Base-by-base conservation (phyloP, 108 stramenopile species). In the Conticribra weissflogii region DNA sequence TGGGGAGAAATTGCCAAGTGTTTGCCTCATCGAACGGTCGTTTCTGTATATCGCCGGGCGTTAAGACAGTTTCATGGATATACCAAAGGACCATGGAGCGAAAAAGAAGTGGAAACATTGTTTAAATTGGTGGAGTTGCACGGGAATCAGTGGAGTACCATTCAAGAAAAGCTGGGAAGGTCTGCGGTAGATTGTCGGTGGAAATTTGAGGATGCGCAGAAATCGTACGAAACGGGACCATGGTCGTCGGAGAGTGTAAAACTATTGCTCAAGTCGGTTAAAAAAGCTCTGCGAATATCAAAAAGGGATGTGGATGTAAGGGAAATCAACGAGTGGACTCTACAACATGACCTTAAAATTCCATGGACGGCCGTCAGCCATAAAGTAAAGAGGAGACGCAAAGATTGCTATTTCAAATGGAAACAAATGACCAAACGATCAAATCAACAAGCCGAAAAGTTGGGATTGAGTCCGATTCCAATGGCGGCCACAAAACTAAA, bases 1-100 rank as follows among this genome's bases (percentile, higher is more conserved):
- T 94, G 93, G 93, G 78, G 83, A 74, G 84, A 91, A 72, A 94
- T 94, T 54, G 85, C 90, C 44, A 86, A 85, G 56, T 66, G 67
- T 19, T 72, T 94, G 9, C 93, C 93, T 17, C 81, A 91, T 71
- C 85, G 93, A 17, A 81, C 86, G 28, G 90, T 91, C 19, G 84
- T 89, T 49, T 84, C 84, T 5, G 90, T 94, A 0, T 94, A 94
- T 58, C 83, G 90, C 14, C 83, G 89, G 63, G 90, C 88, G 32
- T 50, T 94, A 18, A 86, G 93, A 24, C 84, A 86, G 60, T 47
- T 88, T 14, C 85, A 89, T 62, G 90, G 87, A 23, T 81, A 88
- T 74, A 85, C 89, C 48, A 71, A 85, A 25, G 93, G 93, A 9
- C 34, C 62, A 3, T 94, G 93, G 93, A 79, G 62, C 28, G 84